A percentile compares a stretch with the other conserved stretches of the same genome.
Conservation (phyloP, 768 basidiomycete species). For the Phlegmacium glaucopus region DNA sequence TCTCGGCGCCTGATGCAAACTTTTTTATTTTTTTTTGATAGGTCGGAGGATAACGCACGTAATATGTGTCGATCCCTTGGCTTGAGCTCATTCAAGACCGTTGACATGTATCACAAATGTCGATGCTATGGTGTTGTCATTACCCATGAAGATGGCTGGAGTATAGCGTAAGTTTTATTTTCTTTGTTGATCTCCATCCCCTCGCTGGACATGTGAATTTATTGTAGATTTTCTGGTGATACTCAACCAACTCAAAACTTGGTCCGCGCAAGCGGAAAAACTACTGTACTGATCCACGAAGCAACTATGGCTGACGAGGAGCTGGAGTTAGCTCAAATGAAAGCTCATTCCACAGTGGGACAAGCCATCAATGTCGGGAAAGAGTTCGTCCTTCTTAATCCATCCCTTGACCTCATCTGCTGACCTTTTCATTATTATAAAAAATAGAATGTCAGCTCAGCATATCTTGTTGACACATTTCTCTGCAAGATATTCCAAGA, state of each 20-base stretch:
- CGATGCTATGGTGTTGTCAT: constrained; percentile 71
- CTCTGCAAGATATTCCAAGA: constrained; percentile 88
- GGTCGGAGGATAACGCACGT: constrained; percentile 39
- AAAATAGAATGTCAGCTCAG: constrained; percentile 78
- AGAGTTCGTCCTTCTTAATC: constrained; percentile 36
- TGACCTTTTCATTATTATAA: neutral
- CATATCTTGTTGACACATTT: constrained; percentile 94
- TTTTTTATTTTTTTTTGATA: constrained; percentile 13
- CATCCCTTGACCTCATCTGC: neutral
- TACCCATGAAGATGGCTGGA: constrained; percentile 70
- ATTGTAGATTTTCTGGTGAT: constrained; percentile 88
- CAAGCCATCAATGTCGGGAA: constrained; percentile 81
- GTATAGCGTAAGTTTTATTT: constrained; percentile 60
- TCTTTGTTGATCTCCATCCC: constrained; percentile 34
- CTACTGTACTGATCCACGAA: constrained; percentile 90
- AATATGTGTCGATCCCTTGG: constrained; percentile 53
- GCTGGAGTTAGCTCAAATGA: constrained; percentile 62
- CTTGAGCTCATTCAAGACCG: constrained; percentile 58
- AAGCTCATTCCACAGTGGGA: constrained; percentile 87
- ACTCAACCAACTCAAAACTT: constrained; percentile 75
- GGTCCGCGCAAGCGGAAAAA: constrained; percentile 55
- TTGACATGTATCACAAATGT: constrained; percentile 72
- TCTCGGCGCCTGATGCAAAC: neutral
- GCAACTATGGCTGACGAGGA: constrained; percentile 90
- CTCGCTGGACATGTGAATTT: neutral